These are phyloP conservation scores for Wolfiporia cocos DNA, from an alignment of 1,284 basidiomycete species.

Conservation along the genomic window DNA sequence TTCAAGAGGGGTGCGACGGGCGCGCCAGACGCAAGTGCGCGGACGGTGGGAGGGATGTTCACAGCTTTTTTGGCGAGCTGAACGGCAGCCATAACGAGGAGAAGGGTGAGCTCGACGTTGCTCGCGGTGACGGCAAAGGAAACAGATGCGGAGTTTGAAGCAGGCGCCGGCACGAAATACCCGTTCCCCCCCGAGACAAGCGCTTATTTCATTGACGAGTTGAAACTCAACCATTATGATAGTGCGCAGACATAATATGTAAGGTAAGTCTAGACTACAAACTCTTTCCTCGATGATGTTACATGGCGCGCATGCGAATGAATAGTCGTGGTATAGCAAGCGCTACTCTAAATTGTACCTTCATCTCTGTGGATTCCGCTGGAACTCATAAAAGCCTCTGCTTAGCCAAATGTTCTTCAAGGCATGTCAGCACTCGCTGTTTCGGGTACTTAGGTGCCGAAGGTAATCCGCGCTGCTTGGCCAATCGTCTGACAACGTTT, in stretches of 20 bases:
- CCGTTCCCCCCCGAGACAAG: constrained; percentile 14
- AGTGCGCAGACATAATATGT: background rate
- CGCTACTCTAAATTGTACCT: too few relatives aligned
- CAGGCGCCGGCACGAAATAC: constrained; percentile 9
- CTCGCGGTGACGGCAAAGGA: constrained; percentile 19
- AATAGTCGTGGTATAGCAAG: too few relatives aligned
- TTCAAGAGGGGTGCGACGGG: constrained; percentile 68
- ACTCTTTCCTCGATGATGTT: too few relatives aligned
- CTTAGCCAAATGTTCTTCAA: constrained; percentile 37
- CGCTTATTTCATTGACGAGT: too few relatives aligned
- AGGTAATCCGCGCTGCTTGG: constrained; percentile 40
- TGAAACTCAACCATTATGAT: too few relatives aligned
- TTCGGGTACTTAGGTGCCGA: constrained; percentile 52
- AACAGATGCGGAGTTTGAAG: constrained; percentile 19
- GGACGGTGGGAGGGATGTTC: constrained; percentile 79
- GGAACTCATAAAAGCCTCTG: constrained; percentile 4
- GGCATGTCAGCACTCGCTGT: constrained; percentile 48
- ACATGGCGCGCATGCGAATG: too few relatives aligned
- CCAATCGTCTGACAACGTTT: constrained; percentile 44
- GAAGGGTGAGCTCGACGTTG: constrained; percentile 17
- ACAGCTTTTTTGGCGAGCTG: constrained; percentile 74
- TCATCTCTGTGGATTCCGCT: too few relatives aligned
- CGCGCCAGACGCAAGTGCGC: constrained; percentile 68
- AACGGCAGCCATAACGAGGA: constrained; percentile 53
- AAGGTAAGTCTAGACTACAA: too few relatives aligned